Evolutionary conservation across 805 yeast genomes (phyloP).

Genomic region (Schizosaccharomyces cryophilus): DNA sequence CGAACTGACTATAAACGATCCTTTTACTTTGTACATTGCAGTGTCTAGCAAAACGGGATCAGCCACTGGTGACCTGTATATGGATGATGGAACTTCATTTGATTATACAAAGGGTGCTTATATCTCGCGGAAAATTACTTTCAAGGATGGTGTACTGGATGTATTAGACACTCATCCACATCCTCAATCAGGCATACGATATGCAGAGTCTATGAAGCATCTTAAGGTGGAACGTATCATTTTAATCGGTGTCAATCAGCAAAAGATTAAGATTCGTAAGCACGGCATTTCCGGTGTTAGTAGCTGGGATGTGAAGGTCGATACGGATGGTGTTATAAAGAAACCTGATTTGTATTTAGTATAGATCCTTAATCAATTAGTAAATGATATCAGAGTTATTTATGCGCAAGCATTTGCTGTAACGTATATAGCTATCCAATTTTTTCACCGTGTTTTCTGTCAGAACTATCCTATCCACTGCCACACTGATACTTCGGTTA

Average conservation of each 20-base stretch:
- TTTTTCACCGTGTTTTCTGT: too few species aligned
- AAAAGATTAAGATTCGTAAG: not conserved
- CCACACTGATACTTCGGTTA: too few species aligned
- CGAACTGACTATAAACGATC: conserved; percentile 50
- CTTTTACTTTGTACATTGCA: conserved; percentile 51
- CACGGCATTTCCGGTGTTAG: not conserved
- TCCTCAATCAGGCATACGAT: conserved; percentile 9
- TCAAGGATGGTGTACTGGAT: conserved; percentile 3
- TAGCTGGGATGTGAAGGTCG: not conserved
- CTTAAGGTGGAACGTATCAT: conserved; percentile 32
- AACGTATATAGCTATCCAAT: too few species aligned
- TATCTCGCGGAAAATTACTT: conserved; percentile 19
- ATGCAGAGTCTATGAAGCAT: conserved; percentile 9
- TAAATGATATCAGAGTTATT: too few species aligned
- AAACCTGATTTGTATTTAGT: too few species aligned
- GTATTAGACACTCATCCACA: conserved; percentile 13
- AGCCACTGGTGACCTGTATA: conserved; percentile 38
- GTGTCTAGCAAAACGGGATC: conserved; percentile 19
- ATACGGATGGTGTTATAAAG: not conserved
- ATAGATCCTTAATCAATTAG: too few species aligned
- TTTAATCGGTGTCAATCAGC: conserved; percentile 15
- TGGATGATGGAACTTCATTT: conserved; percentile 69
- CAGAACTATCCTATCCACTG: too few species aligned
- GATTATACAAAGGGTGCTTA: conserved; percentile 28
- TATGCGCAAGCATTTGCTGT: too few species aligned